Evolutionary conservation across 371 early-diverging fungal species (phyloP), one percentile per base, ranked within the genome.

Genomic region (Zopfochytrium polystomum): DNA sequence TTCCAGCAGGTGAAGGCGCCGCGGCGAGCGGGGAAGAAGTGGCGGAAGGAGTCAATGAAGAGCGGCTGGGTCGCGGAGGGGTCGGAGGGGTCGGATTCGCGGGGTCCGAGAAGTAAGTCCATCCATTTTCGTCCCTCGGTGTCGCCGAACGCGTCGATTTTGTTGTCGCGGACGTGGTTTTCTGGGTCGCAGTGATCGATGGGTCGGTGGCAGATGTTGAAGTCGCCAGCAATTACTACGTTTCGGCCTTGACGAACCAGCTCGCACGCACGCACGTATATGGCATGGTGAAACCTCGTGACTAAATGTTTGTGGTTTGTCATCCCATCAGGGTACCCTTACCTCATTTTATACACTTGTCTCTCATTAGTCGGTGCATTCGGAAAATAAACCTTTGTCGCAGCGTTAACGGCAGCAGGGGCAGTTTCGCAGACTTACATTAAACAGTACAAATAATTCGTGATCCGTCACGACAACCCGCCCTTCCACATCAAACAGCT

Each of bases 111-210:
- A 26, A 73, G 60, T 66, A 73, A 67, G 49, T 59, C 64, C 38
- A 94, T 56, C 93, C 92, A 92, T 29, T 66, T 62, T 51, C 95
- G 80, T 15, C 84, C 75, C 1, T 78, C 82, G 11, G 81, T 71
- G n/a, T 83, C 86, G 31, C 77, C 79, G 66, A 91, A 92, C 22
- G 80, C 68, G 2, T 56, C 58, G 11, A 89, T 60, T 52, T 81
- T 81, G 59, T 80, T 80, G 42, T 82, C 71, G 0, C 45, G 25
- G 9, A 63, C 51, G 45, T 49, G 32, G 43, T 63, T 63, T 30
- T 72, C 79, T 0, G 92, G 88, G 42, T 91, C 88, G 66, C 86
- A 88, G 59, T 92, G 91, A 60, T 94, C 93, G 42, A 89, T 74
- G 35, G 82, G 81, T 6, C 77, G 72, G 44, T 87, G 90, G n/a